Percentiles rank a stretch among this genome's conserved stretches.
These are phyloP conservation scores for Arthrinium puccinioides DNA, from an alignment of 2,329 filamentous ascomycete genomes.

Conservation along the genomic window DNA sequence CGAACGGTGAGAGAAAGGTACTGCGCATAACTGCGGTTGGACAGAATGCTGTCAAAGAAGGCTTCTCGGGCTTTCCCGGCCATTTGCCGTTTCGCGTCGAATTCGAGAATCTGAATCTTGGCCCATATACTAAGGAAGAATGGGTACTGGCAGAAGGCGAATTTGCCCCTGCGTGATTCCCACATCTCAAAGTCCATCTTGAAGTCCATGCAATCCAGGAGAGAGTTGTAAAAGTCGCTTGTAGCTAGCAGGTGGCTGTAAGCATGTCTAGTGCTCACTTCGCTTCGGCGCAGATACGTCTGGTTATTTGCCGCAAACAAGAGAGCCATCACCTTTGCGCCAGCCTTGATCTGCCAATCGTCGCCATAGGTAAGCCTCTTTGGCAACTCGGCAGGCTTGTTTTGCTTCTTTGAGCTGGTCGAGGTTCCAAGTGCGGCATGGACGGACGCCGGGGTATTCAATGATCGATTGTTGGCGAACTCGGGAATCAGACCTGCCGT, in stretches of 20 bases:
- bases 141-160: slow-evolving; percentile 87
- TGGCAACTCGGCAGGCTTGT: slow-evolving; percentile 44
- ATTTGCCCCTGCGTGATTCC: slow-evolving; percentile 68
- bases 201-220: slow-evolving; percentile 81
- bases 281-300: slow-evolving; percentile 27
- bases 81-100: slow-evolving; percentile 86
- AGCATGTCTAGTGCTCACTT: slow-evolving; percentile 27
- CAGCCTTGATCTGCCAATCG: slow-evolving; percentile 85
- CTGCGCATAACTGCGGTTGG: slow-evolving; percentile 64
- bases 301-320: slow-evolving; percentile 75
- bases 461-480: slow-evolving; percentile 56
- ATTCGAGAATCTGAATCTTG: slow-evolving; percentile 84
- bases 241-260: slow-evolving; percentile 67
- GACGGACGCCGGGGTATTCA: slow-evolving; percentile 57
- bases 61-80: slow-evolving; percentile 79
- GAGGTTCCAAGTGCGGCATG: slow-evolving; percentile 65
- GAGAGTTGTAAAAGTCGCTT: slow-evolving; percentile 79
- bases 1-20: slow-evolving; percentile 72
- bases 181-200: slow-evolving; percentile 81
- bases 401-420: slow-evolving; percentile 43
- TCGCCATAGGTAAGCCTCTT: slow-evolving; percentile 57
- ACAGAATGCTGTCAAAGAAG: slow-evolving; percentile 85
- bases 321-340: slow-evolving; percentile 71
- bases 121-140: slow-evolving; percentile 88
- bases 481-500: slow-evolving; percentile 66